A percentile compares a stretch with the other conserved stretches of the same genome.
phyloP scores from a whole-genome alignment of 495 filamentous ascomycete species.

The Trypethelium eluteriae region DNA sequence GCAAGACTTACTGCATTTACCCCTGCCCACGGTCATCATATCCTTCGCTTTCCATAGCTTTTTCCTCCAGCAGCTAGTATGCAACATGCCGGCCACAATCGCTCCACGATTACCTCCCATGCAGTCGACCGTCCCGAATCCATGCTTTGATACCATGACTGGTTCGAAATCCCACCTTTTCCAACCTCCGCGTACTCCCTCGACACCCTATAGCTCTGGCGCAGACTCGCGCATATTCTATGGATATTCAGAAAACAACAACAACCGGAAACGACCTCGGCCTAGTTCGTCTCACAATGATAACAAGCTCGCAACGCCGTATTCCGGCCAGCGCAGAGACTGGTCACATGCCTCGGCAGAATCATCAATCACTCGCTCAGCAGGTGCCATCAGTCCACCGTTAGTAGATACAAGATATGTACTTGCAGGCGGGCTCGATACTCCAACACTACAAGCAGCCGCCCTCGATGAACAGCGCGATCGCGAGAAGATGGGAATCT shows the following conservation, averaged over 20 bases:
- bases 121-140: slow-evolving; percentile 14
- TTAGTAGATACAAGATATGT: slow-evolving; percentile 50
- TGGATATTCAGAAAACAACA: slow-evolving; percentile 18
- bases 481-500: not conserved
- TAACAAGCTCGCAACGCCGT: not conserved
- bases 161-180: slow-evolving; percentile 56
- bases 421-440: slow-evolving; percentile 59
- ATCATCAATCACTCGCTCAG: slow-evolving; percentile 13
- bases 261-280: slow-evolving; percentile 30
- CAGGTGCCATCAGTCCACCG: slow-evolving; percentile 36
- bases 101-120: not conserved
- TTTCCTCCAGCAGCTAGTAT: too few species aligned
- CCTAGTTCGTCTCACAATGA: slow-evolving; percentile 24
- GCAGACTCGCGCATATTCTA: slow-evolving; percentile 50
- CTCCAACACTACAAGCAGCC: slow-evolving; percentile 43
- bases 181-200: slow-evolving; percentile 59
- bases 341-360: slow-evolving; percentile 10
- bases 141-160: slow-evolving; percentile 45
- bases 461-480: slow-evolving; percentile 42
- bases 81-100: not conserved
- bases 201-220: slow-evolving; percentile 50
- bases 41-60: too few species aligned
- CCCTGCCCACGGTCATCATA: too few species aligned
- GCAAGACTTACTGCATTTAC: too few species aligned
- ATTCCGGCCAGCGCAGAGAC: not conserved